phyloP scores from a whole-genome alignment of 768 basidiomycete species.

The Amanita rubescens region DNA sequence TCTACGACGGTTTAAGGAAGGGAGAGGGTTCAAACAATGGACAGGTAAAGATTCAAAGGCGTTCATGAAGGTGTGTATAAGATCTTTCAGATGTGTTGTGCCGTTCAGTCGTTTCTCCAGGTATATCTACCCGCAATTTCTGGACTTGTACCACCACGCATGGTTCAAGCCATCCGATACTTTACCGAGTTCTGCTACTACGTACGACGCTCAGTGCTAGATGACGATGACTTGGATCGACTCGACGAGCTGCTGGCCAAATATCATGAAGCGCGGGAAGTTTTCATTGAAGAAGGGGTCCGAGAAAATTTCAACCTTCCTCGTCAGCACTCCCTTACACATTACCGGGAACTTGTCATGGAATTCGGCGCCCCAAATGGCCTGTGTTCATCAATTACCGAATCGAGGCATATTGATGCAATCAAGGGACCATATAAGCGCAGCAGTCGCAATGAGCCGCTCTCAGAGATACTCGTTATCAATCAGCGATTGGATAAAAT shows the following conservation, averaged over 20 bases:
- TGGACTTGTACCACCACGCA: constrained; percentile 19
- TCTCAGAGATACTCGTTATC: not conserved
- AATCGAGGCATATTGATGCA: constrained; percentile 28
- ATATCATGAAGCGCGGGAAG: constrained; percentile 17
- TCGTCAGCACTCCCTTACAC: constrained; percentile 24
- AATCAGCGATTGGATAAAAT: not conserved
- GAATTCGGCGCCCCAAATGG: constrained; percentile 27
- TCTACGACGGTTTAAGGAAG: constrained; percentile 22
- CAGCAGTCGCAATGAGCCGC: not conserved
- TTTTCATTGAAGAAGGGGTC: constrained; percentile 14
- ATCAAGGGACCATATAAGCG: constrained; percentile 25
- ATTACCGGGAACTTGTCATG: constrained; percentile 18
- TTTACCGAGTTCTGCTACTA: constrained; percentile 28
- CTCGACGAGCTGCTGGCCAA: constrained; percentile 12
- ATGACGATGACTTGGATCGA: constrained; percentile 11
- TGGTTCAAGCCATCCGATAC: constrained; percentile 16
- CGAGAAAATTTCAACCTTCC: constrained; percentile 19
- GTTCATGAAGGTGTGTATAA: constrained; percentile 29
- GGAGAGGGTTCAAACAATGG: constrained; percentile 8
- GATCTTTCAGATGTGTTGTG: too few species aligned
- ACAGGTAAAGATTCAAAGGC: constrained; percentile 26
- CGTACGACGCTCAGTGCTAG: constrained; percentile 11
- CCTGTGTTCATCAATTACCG: constrained; percentile 28
- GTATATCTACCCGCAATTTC: constrained; percentile 22
- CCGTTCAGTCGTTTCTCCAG: too few species aligned